Evolutionary conservation across 192 early-diverging fungal genomes (phyloP).

Genomic region (Coemansia sp.): DNA sequence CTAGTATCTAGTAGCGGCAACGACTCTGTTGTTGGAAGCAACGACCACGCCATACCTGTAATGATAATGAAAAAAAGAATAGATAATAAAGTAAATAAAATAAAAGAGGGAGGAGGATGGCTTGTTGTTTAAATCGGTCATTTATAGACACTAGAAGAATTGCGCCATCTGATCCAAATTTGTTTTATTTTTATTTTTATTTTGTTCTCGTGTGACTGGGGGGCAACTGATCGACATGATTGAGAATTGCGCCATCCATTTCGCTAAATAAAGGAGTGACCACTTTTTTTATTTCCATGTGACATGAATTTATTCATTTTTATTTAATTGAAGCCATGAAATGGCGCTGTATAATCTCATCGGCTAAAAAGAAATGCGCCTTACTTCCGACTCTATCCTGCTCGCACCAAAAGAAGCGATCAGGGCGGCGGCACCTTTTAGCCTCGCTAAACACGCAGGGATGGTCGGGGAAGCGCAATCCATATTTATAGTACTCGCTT

Average conservation of each 20-base stretch:
- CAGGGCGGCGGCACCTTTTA: slow-evolving; percentile 11
- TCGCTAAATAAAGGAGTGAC: neutral
- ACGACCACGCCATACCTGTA: slow-evolving; percentile 3
- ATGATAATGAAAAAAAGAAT: neutral
- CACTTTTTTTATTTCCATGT: too few relatives aligned
- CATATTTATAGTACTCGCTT: slow-evolving; percentile 33
- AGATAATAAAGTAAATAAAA: neutral
- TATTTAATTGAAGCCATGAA: neutral
- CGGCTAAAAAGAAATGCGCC: slow-evolving; percentile 33
- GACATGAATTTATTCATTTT: neutral
- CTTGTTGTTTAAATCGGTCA: too few relatives aligned
- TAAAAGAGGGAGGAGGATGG: too few relatives aligned
- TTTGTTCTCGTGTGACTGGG: too few relatives aligned
- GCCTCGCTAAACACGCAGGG: slow-evolving; percentile 15
- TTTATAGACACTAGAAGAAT: neutral
- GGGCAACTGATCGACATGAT: too few relatives aligned
- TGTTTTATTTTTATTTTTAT: too few relatives aligned
- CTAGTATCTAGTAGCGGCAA: neutral
- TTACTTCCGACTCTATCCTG: slow-evolving; percentile 12
- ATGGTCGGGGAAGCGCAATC: slow-evolving; percentile 15
- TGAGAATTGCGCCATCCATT: too few relatives aligned
- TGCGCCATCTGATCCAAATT: neutral
- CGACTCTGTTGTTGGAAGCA: neutral
- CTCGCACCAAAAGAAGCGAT: slow-evolving; percentile 44
- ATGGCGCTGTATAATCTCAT: slow-evolving; percentile 30